These are phyloP conservation scores for Croton laevigatus DNA, from an alignment of 441 rosid genomes.

Conservation along the genomic window DNA sequence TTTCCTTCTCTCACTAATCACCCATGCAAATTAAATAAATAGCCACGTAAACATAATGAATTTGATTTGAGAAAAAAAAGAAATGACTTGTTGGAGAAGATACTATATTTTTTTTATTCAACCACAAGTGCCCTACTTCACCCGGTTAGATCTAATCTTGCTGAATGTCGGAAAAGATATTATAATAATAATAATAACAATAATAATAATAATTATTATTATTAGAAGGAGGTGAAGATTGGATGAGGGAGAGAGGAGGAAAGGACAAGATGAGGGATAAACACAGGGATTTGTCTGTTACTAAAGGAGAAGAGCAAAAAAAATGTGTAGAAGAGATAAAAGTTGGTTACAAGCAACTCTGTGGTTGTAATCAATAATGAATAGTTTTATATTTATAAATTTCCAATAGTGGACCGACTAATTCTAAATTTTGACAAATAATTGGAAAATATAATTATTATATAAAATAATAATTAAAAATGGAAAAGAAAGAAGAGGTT, in stretches of 20 bases:
- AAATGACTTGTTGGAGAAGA: no score
- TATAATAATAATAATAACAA: no score
- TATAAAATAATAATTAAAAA: neutral
- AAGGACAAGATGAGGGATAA: neutral
- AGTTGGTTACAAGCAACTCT: conserved; percentile 11
- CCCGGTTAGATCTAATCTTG: no score
- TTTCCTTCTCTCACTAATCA: neutral
- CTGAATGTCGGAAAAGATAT: no score
- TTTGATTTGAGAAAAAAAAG: no score
- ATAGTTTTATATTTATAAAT: neutral
- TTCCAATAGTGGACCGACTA: conserved; percentile 19
- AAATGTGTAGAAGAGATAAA: conserved; percentile 4
- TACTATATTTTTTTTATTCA: no score
- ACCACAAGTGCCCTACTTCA: no score
- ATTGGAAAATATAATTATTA: no score
- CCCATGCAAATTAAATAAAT: no score
- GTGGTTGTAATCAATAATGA: conserved; percentile 24
- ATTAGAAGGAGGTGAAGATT: neutral
- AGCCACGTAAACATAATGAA: no score
- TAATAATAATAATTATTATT: no score
- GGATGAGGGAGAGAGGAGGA: neutral
- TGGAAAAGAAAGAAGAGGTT: neutral
- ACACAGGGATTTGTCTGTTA: conserved; percentile 9
- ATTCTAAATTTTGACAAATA: no score
- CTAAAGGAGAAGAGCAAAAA: neutral